Conservation (phyloP, 495 filamentous ascomycete genomes). For the Pseudotulostoma volvatum region DNA sequence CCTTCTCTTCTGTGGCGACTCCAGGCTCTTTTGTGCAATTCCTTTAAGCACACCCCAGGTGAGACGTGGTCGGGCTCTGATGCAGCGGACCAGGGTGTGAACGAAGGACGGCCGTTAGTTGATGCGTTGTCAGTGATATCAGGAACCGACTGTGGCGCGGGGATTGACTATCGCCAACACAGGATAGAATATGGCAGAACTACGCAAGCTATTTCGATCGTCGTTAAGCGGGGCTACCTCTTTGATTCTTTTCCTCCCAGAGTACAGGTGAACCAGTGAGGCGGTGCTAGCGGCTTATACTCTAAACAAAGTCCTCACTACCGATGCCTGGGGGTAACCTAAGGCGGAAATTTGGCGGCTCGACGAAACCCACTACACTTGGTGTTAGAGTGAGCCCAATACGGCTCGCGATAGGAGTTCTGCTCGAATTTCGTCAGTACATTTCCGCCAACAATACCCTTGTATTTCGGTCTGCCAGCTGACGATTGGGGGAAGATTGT, state of each 20-base stretch:
- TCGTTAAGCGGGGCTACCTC: too few species aligned
- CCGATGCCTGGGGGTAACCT: too few species aligned
- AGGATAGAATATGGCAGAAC: slow-evolving; percentile 3
- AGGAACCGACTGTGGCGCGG: slow-evolving; percentile 14
- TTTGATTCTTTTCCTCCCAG: too few species aligned
- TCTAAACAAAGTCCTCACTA: too few species aligned
- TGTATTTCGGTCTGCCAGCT: slow-evolving; percentile 3
- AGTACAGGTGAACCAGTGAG: too few species aligned
- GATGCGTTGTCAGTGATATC: slow-evolving; percentile 31
- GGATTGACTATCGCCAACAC: slow-evolving; percentile 9
- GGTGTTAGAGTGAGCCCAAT: too few species aligned
- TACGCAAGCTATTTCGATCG: slow-evolving; percentile 20
- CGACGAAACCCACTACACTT: too few species aligned
- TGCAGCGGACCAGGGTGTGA: slow-evolving; percentile 27
- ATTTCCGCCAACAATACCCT: slow-evolving; percentile 12
- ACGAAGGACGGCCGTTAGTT: slow-evolving; percentile 19
- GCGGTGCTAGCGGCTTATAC: too few species aligned
- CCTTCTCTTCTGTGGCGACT: slow-evolving; percentile 3
- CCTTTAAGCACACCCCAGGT: slow-evolving; percentile 11
- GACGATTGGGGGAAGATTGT: slow-evolving; percentile 7
- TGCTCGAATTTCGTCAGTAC: neutral
- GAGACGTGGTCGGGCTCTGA: slow-evolving; percentile 38
- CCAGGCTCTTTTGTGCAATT: slow-evolving; percentile 21
- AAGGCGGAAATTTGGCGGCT: too few species aligned
- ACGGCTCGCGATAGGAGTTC: too few species aligned